Conservation (phyloP, 345 rosid species). For the Lumnitzera racemosa region DNA sequence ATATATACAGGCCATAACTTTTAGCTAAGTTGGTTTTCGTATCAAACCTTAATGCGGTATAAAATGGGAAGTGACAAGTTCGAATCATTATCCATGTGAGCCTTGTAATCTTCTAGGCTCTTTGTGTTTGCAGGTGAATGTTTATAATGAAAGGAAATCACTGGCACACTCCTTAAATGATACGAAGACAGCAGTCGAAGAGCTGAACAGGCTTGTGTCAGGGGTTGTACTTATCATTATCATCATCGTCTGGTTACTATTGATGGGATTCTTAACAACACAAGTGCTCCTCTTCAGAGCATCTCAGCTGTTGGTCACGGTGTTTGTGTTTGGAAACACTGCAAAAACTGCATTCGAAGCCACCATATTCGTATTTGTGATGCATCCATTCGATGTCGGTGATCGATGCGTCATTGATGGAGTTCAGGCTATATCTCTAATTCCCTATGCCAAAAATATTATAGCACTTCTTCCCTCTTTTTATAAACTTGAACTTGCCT, state of each 20-base stretch:
- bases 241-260: conserved; percentile 29
- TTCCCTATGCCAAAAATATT: not conserved
- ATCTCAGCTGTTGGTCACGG: conserved; percentile 38
- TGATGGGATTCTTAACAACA: conserved; percentile 46
- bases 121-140: conserved; percentile 32
- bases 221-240: conserved; percentile 23
- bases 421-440: conserved; percentile 33
- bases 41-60: no score
- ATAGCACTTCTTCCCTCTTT: not conserved
- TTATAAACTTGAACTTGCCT: not conserved
- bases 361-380: conserved; percentile 61
- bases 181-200: conserved; percentile 54
- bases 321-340: conserved; percentile 45
- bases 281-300: conserved; percentile 39
- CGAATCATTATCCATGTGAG: no score
- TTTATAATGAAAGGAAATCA: conserved; percentile 40
- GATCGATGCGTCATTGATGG: conserved; percentile 71
- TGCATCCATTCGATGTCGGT: conserved; percentile 69
- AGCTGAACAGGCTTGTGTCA: conserved; percentile 42
- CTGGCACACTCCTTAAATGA: conserved; percentile 52
- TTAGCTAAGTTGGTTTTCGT: no score
- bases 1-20: no score
- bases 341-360: conserved; percentile 50
- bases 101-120: not conserved
- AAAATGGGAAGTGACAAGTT: no score